Conservation (phyloP, 192 early-diverging fungal species). For the Gigaspora rosea region DNA sequence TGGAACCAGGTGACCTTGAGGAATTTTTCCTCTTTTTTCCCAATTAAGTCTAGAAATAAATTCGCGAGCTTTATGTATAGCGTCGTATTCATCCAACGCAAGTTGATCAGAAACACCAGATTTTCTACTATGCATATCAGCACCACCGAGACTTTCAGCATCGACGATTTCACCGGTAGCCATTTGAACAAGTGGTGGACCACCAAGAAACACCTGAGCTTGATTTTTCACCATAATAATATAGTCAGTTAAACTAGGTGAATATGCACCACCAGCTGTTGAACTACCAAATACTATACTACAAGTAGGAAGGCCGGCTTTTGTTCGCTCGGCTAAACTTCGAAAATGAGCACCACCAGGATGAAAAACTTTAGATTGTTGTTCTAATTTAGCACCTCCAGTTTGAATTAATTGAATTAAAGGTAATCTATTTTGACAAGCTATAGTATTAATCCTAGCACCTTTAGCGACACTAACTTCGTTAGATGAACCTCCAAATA, state of each 20-base stretch:
- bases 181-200: slow-evolving; percentile 69
- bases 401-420: slow-evolving; percentile 60
- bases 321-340: slow-evolving; percentile 60
- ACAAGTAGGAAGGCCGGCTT: slow-evolving; percentile 59
- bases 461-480: slow-evolving; percentile 56
- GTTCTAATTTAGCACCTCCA: slow-evolving; percentile 65
- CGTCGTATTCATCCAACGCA: slow-evolving; percentile 61
- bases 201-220: slow-evolving; percentile 68
- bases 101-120: slow-evolving; percentile 67
- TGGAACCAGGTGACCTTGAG: slow-evolving; percentile 46
- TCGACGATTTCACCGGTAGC: slow-evolving; percentile 68
- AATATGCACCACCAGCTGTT: slow-evolving; percentile 68
- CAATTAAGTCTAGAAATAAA: slow-evolving; percentile 61
- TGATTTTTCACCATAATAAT: slow-evolving; percentile 69
- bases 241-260: slow-evolving; percentile 68
- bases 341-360: slow-evolving; percentile 64
- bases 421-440: slow-evolving; percentile 60
- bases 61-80: slow-evolving; percentile 65
- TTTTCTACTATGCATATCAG: slow-evolving; percentile 69
- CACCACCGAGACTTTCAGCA: slow-evolving; percentile 66
- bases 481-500: slow-evolving; percentile 64
- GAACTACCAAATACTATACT: slow-evolving; percentile 68
- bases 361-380: slow-evolving; percentile 68
- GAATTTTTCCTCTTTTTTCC: slow-evolving; percentile 53
- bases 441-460: slow-evolving; percentile 56